A percentile compares a stretch with the other conserved stretches of the same genome.
These are phyloP conservation scores for Tephrocybe rancida DNA, from an alignment of 768 basidiomycete genomes.

Conservation along the genomic window DNA sequence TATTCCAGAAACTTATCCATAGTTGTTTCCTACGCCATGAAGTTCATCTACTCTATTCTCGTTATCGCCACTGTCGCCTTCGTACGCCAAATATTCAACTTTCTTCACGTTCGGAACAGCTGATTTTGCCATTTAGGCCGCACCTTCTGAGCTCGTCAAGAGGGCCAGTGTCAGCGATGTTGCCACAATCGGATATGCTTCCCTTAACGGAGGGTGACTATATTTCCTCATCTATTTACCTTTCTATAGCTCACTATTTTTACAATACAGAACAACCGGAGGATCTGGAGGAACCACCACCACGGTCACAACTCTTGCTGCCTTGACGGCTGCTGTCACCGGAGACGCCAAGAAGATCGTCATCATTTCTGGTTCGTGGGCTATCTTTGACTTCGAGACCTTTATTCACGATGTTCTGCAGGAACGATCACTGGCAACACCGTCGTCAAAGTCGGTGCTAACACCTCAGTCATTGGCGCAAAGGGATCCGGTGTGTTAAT, in stretches of 20 bases:
- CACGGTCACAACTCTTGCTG: conserved; percentile 43
- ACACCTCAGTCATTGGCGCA: conserved; percentile 45
- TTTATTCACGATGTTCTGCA: conserved; percentile 10
- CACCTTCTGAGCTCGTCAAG: conserved; percentile 21
- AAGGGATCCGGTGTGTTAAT: conserved; percentile 36
- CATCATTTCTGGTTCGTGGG: conserved; percentile 38
- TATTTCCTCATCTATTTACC: not conserved
- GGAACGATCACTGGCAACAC: conserved; percentile 45
- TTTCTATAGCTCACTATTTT: not conserved
- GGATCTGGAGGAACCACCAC: conserved; percentile 45
- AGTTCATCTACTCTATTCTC: conserved; percentile 24
- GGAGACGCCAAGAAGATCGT: conserved; percentile 46
- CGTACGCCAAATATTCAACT: conserved; percentile 1
- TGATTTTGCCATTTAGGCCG: conserved; percentile 1
- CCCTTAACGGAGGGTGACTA: conserved; percentile 37
- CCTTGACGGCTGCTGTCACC: conserved; percentile 41
- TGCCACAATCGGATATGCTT: conserved; percentile 41
- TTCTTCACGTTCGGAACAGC: not conserved
- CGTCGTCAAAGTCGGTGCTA: conserved; percentile 43
- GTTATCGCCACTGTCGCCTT: conserved; percentile 18
- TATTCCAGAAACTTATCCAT: not conserved
- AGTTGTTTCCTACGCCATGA: conserved; percentile 14
- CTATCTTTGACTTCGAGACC: not conserved
- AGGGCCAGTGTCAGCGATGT: conserved; percentile 36
- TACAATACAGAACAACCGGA: conserved; percentile 38